Conservation (phyloP, 805 yeast species). For the Yarrowia keelungensis region DNA sequence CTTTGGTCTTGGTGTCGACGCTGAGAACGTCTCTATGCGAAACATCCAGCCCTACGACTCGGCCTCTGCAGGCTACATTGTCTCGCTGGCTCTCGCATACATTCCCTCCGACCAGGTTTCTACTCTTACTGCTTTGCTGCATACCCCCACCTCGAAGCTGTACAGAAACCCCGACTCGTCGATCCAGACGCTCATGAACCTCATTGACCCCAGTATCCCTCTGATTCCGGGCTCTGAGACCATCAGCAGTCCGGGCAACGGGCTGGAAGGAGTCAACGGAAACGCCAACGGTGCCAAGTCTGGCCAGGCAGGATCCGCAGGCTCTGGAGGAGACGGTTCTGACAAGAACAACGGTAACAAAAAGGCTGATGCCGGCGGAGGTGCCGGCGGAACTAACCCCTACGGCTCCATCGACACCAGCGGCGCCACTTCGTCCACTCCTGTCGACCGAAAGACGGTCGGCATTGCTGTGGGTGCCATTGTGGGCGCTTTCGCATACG, state of each 20-base stretch:
- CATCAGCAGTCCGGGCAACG: conserved; percentile 37
- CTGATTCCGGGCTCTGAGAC: conserved; percentile 44
- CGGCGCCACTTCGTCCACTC: conserved; percentile 44
- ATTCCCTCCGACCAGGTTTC: conserved; percentile 66
- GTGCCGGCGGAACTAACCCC: conserved; percentile 45
- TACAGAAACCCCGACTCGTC: conserved; percentile 67
- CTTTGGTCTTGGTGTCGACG: conserved; percentile 61
- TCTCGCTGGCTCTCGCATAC: conserved; percentile 87
- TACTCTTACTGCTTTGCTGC: conserved; percentile 59
- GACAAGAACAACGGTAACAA: conserved; percentile 33
- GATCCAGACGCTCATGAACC: conserved; percentile 62
- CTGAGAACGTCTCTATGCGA: conserved; percentile 60
- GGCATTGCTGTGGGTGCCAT: conserved; percentile 87
- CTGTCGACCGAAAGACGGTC: conserved; percentile 59
- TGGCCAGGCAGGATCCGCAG: conserved; percentile 9
- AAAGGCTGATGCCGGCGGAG: conserved; percentile 33
- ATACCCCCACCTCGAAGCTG: conserved; percentile 61
- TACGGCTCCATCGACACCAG: conserved; percentile 48
- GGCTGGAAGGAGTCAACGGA: conserved; percentile 38
- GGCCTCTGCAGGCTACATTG: conserved; percentile 63
- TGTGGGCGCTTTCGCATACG: conserved; percentile 73
- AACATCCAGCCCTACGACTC: conserved; percentile 80
- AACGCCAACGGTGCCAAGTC: conserved; percentile 35
- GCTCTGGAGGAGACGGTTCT: conserved; percentile 6
- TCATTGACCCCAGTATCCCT: conserved; percentile 78